A percentile compares a stretch with the other conserved stretches of the same genome.
These are phyloP conservation scores for Syzygium oleosum DNA, from an alignment of 345 rosid species.

Conservation along the genomic window DNA sequence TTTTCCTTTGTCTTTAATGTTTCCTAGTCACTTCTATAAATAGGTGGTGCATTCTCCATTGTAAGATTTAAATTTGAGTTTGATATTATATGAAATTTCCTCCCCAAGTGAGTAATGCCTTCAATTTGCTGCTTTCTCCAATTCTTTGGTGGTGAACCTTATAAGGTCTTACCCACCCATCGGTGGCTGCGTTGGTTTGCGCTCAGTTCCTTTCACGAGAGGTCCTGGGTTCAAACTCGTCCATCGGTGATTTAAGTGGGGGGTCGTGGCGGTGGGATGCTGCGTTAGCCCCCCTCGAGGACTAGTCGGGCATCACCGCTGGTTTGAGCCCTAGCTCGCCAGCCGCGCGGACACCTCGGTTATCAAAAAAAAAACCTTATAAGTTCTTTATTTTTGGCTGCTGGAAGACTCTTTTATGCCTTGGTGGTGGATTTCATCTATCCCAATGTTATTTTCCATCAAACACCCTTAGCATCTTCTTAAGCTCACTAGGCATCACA, in stretches of 20 bases:
- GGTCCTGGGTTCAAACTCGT: no score
- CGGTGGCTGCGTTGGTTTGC: no score
- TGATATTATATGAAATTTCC: background rate
- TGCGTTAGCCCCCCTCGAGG: no score
- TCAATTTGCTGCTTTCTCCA: background rate
- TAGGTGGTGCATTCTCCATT: background rate
- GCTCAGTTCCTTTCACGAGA: no score
- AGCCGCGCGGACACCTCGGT: no score
- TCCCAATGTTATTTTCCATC: background rate
- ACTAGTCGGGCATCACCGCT: no score
- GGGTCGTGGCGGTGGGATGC: no score
- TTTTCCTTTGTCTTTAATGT: background rate
- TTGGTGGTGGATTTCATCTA: background rate
- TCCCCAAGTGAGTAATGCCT: background rate
- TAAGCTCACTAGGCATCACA: background rate
- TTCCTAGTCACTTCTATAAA: background rate
- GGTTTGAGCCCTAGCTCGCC: no score
- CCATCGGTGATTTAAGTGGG: no score
- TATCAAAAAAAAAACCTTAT: no score
- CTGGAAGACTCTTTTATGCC: background rate
- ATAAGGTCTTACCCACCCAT: no score
- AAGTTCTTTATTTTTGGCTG: background rate
- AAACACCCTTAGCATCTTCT: background rate
- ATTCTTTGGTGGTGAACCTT: background rate
- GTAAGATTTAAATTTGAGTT: background rate